Evolutionary conservation across 768 basidiomycete genomes (phyloP).

Genomic region (Suillus bovinus): DNA sequence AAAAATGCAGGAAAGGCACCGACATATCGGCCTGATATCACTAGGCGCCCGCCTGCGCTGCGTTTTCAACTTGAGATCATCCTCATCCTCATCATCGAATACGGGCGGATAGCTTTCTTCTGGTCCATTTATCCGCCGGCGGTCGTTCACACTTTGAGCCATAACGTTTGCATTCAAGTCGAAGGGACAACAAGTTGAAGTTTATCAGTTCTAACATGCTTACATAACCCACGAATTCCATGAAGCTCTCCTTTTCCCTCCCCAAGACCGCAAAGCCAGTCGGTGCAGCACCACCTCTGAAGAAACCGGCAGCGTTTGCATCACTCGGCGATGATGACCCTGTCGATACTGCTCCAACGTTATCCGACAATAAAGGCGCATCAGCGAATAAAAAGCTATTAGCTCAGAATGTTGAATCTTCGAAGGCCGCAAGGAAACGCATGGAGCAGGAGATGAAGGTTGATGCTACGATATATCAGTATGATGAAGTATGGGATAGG

Average conservation of each 20-base stretch:
- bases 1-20: background rate
- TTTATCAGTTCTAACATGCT: constrained; percentile 13
- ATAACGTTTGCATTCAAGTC: constrained; percentile 25
- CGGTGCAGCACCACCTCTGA: constrained; percentile 49
- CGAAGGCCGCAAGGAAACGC: constrained; percentile 66
- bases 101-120: constrained; percentile 75
- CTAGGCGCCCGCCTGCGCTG: constrained; percentile 48
- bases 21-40: constrained; percentile 89
- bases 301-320: constrained; percentile 63
- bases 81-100: constrained; percentile 45
- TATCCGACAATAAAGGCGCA: constrained; percentile 41
- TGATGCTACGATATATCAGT: constrained; percentile 86
- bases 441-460: constrained; percentile 79
- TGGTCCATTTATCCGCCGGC: constrained; percentile 89
- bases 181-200: background rate
- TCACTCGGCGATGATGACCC: constrained; percentile 61
- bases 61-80: constrained; percentile 14
- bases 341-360: constrained; percentile 48
- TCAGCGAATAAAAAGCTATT: constrained; percentile 54
- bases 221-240: constrained; percentile 34
- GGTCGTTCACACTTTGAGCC: constrained; percentile 68
- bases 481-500: constrained; percentile 94
- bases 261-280: constrained; percentile 55
- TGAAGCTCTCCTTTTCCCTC: constrained; percentile 93
- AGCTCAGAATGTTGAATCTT: constrained; percentile 59